Percentiles rank a stretch among this genome's conserved stretches.
Conservation (phyloP, 164 flowering plant species). For the Litsea cubeba region DNA sequence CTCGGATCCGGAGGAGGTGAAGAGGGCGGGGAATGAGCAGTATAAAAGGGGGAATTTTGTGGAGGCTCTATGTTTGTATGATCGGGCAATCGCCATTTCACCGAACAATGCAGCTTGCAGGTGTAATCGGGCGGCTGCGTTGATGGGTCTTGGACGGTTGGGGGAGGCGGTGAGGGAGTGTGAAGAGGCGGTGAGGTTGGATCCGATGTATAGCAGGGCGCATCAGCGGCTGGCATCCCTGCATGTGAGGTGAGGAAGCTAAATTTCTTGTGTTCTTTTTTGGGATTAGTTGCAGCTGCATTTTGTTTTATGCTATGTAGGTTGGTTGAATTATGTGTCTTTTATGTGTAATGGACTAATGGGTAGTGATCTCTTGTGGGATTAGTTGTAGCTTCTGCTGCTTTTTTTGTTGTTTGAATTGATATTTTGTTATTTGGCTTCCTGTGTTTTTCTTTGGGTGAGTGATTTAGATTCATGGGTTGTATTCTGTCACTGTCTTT, state of each 20-base stretch:
- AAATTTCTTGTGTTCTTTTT: background rate
- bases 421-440: background rate
- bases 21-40: slow-evolving; percentile 72
- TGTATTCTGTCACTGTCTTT: background rate
- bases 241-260: slow-evolving; percentile 50
- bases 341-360: background rate
- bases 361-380: background rate
- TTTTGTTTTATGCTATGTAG: background rate
- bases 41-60: slow-evolving; percentile 68
- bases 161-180: slow-evolving; percentile 78
- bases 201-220: slow-evolving; percentile 67
- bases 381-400: background rate
- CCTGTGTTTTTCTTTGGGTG: background rate
- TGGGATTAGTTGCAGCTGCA: background rate
- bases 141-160: slow-evolving; percentile 68
- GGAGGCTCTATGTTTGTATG: slow-evolving; percentile 77
- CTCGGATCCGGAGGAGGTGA: slow-evolving; percentile 65
- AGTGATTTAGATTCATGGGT: background rate
- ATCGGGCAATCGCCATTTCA: slow-evolving; percentile 65
- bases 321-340: background rate
- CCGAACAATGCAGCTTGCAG: slow-evolving; percentile 72
- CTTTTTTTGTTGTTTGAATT: background rate
- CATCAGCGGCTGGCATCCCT: slow-evolving; percentile 75
- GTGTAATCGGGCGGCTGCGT: slow-evolving; percentile 79
- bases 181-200: slow-evolving; percentile 78